Evolutionary conservation across 805 yeast species (phyloP), one percentile per base, ranked within the genome.

Genomic region (Schizosaccharomyces pombe): DNA sequence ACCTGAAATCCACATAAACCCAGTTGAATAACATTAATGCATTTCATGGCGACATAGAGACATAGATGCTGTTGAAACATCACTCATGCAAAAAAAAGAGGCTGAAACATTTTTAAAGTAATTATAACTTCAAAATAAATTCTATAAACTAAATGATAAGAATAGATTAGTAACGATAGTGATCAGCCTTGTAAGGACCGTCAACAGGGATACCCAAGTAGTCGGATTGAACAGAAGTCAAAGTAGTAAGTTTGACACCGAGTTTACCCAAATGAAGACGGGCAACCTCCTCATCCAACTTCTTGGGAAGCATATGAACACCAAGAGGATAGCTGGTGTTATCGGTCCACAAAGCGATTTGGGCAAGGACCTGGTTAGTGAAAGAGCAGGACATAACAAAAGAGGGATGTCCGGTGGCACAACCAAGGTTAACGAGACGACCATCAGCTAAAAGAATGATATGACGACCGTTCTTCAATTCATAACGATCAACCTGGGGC

Each of bases 321-420:
- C 94, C 95, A 62, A 83, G 72, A 61, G 75, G 78, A 74, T 86
- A 91, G 58, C 69, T 73, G 74, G 89, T 86, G 60, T 80, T 67
- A 65, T 93, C 79, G 72, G 86, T 89, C 93, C 76, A 89, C 69
- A 87, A 75, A 65, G 96, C 97, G 67, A 87, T 89, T 77, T 89
- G 98, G 64, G 98, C 98, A 69, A 89, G 78, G 61, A 89, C 97
- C 77, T 89, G 98, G 84, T 89, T 89, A 65, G 96, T 85, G 94
- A 89, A 89, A 56, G 97, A 91, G 76, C 97, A 91, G 60, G 96
- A 86, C 98, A 89, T 89, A 68, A 89, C 98, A 69, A 89, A 89
- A 47, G 96, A 85, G 54, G 97, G 83, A 79, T 89, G 98, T 70
- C 98, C 98, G 66, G 97, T 89, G 70, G 97, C 98, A 77, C 97